These are phyloP conservation scores for Microsporum canis DNA, from an alignment of 2,329 filamentous ascomycete genomes.

Conservation along the genomic window DNA sequence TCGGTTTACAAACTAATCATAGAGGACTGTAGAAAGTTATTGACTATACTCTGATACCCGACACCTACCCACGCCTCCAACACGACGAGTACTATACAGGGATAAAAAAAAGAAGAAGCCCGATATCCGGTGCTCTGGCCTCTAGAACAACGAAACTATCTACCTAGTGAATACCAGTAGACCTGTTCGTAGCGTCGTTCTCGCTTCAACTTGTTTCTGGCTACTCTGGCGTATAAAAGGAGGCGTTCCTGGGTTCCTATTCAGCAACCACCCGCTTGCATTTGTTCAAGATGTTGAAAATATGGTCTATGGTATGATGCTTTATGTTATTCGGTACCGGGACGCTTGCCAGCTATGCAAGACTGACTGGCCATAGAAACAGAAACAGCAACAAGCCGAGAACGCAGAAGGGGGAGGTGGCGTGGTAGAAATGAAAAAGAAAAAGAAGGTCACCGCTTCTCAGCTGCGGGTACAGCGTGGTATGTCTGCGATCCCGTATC, in stretches of 20 bases:
- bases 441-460: conserved; percentile 97
- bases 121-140: too few relatives aligned
- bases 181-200: too few relatives aligned
- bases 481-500: conserved; percentile 29
- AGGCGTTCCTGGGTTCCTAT: background rate
- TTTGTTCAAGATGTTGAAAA: conserved; percentile 73
- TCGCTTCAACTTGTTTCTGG: background rate
- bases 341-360: conserved; percentile 9
- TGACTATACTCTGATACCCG: background rate
- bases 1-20: background rate
- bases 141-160: too few relatives aligned
- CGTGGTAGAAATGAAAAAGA: conserved; percentile 53
- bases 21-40: background rate
- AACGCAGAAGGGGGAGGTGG: conserved; percentile 69
- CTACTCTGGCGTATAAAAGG: background rate
- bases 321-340: background rate
- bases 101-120: too few relatives aligned
- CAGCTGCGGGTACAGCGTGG: conserved; percentile 94
- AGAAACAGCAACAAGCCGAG: conserved; percentile 96
- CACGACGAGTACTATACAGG: background rate
- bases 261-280: background rate
- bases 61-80: background rate
- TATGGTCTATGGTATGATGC: conserved; percentile 85
- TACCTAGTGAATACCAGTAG: too few relatives aligned
- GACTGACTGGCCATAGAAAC: conserved; percentile 25